Evolutionary conservation across 495 filamentous ascomycete genomes (phyloP).

Genomic region (Umbilicaria muhlenbergii): DNA sequence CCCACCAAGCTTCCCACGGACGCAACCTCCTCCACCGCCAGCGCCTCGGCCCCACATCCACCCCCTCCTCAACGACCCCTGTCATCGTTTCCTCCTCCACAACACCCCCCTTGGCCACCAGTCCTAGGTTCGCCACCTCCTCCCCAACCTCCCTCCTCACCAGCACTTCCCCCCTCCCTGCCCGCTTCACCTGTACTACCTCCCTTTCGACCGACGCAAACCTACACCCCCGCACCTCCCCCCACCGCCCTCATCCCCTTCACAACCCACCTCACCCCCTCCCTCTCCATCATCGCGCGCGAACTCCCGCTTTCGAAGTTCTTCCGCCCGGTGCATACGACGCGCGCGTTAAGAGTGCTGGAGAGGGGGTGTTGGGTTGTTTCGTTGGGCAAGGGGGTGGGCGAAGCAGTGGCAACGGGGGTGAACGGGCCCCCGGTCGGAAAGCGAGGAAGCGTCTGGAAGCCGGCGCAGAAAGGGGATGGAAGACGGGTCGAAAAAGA

Average conservation of each 20-base stretch:
- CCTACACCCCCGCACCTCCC: conserved; percentile 29
- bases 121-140: too few relatives aligned
- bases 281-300: conserved; percentile 1
- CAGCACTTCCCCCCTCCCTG: neutral
- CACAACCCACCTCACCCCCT: conserved; percentile 33
- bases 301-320: neutral
- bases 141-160: neutral
- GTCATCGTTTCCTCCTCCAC: neutral
- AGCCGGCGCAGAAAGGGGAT: too few relatives aligned
- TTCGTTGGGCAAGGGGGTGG: too few relatives aligned
- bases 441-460: too few relatives aligned
- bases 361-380: conserved; percentile 61
- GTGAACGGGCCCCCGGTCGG: too few relatives aligned
- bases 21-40: conserved; percentile 1
- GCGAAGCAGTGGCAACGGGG: too few relatives aligned
- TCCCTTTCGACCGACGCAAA: conserved; percentile 5
- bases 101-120: neutral
- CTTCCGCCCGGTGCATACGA: conserved; percentile 2
- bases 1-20: too few relatives aligned
- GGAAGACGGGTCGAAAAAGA: too few relatives aligned
- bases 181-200: conserved; percentile 9
- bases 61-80: neutral
- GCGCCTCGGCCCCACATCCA: neutral
- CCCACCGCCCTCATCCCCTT: conserved; percentile 24
- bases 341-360: conserved; percentile 31